A percentile compares a stretch with the other conserved stretches of the same genome.
These are phyloP conservation scores for Asterochloris erici DNA, from an alignment of 139 green algal genomes.

Conservation along the genomic window DNA sequence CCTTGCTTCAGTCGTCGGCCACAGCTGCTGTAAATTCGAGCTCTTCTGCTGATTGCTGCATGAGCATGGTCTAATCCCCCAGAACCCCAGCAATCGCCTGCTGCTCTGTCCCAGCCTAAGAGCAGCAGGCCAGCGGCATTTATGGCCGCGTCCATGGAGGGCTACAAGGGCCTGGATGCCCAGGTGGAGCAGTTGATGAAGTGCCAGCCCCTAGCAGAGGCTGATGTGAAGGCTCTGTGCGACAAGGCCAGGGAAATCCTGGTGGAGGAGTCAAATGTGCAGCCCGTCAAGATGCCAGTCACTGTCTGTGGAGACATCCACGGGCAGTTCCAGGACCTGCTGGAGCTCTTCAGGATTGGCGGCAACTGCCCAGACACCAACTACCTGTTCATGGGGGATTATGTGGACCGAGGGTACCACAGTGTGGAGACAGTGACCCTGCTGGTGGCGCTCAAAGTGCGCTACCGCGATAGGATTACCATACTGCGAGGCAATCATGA, in stretches of 20 bases:
- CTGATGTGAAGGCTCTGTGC: constrained; percentile 89
- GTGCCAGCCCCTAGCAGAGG: constrained; percentile 88
- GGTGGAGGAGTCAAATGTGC: constrained; percentile 91
- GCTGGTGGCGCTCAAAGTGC: constrained; percentile 89
- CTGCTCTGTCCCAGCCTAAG: no score
- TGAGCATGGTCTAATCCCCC: no score
- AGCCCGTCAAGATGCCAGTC: constrained; percentile 91
- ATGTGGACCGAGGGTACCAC: constrained; percentile 98
- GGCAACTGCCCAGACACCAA: constrained; percentile 96
- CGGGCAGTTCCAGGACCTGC: constrained; percentile 95
- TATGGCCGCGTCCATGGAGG: background rate
- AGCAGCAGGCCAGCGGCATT: no score
- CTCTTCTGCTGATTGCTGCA: no score
- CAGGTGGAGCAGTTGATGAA: constrained; percentile 85
- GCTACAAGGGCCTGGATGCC: constrained; percentile 67
- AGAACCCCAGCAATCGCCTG: no score
- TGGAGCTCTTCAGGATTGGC: constrained; percentile 95
- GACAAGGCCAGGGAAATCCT: constrained; percentile 92
- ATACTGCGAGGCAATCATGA: constrained; percentile 99
- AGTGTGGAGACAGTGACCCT: constrained; percentile 94
- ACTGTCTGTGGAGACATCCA: constrained; percentile 98
- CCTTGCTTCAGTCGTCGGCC: no score
- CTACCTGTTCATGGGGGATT: constrained; percentile 99
- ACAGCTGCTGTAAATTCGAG: no score
- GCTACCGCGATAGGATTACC: constrained; percentile 94